Evolutionary conservation across 1,139 yeast genomes (phyloP).

Genomic region (Suhomyces anneliseae): DNA sequence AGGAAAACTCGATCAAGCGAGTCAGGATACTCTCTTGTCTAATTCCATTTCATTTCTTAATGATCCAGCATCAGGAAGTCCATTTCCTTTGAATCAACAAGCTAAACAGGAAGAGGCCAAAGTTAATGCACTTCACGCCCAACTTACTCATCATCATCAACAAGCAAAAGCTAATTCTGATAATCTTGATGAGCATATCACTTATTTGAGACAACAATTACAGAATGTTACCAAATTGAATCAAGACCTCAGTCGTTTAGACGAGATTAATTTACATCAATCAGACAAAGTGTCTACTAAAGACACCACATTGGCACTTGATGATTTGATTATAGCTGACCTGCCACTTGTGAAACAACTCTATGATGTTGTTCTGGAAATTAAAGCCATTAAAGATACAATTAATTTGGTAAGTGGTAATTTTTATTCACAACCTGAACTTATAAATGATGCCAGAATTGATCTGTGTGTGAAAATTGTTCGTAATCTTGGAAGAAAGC

Average conservation of each 20-base stretch:
- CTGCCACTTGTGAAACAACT: conserved; percentile 47
- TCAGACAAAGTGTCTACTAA: conserved; percentile 20
- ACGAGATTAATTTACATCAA: conserved; percentile 24
- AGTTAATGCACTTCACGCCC: conserved; percentile 32
- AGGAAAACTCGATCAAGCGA: not conserved
- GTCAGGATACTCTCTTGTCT: conserved; percentile 19
- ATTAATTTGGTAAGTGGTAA: conserved; percentile 57
- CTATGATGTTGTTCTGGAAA: conserved; percentile 66
- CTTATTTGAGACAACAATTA: conserved; percentile 35
- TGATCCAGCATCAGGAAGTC: conserved; percentile 1
- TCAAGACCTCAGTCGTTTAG: conserved; percentile 23
- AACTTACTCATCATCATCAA: conserved; percentile 36
- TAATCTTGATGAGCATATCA: conserved; percentile 32
- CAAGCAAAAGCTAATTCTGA: conserved; percentile 41
- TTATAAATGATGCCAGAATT: conserved; percentile 38
- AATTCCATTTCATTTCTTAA: conserved; percentile 13
- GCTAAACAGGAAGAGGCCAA: conserved; percentile 19
- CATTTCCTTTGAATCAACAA: not conserved
- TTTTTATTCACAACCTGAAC: conserved; percentile 33
- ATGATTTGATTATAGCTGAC: conserved; percentile 42
- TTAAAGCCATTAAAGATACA: conserved; percentile 69
- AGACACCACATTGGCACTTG: conserved; percentile 23
- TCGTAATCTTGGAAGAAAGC: conserved; percentile 71
- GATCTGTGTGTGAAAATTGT: conserved; percentile 58
- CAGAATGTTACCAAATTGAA: conserved; percentile 28